These are phyloP conservation scores for Linnemannia exigua DNA, from an alignment of 192 early-diverging fungal genomes.

Conservation along the genomic window DNA sequence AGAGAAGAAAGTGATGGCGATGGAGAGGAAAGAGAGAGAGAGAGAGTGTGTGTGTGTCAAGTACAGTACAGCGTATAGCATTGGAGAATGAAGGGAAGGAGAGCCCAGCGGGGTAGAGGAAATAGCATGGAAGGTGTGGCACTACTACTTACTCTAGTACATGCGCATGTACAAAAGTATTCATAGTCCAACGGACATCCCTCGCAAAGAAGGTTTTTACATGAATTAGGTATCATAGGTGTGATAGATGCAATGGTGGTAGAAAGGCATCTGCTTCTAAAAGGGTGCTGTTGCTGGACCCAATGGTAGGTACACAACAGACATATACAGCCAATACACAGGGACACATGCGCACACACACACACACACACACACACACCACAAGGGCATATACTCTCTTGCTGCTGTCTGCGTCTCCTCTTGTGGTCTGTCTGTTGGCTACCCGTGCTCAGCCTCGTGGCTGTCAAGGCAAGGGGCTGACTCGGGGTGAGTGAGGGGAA, in stretches of 20 bases:
- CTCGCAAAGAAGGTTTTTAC: too few relatives aligned
- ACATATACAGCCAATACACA: not conserved
- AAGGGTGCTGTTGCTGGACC: not conserved
- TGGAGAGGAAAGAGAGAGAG: not conserved
- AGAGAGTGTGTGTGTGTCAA: not conserved
- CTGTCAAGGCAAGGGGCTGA: not conserved
- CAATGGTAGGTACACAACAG: not conserved
- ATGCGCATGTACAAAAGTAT: too few relatives aligned
- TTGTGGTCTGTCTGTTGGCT: not conserved
- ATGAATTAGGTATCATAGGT: too few relatives aligned
- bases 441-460: not conserved
- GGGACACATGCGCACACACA: not conserved
- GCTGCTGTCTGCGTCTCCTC: not conserved
- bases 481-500: too few relatives aligned
- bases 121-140: not conserved
- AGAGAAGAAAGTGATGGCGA: not conserved
- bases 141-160: too few relatives aligned
- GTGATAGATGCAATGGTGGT: too few relatives aligned
- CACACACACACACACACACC: not conserved
- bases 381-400: not conserved
- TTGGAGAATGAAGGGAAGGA: not conserved
- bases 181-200: not conserved
- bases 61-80: too few relatives aligned
- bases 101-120: not conserved
- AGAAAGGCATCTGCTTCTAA: too few relatives aligned